A percentile compares a stretch with the other conserved stretches of the same genome.
phyloP scores from a whole-genome alignment of 1,139 yeast species.

The Lodderomyces elongisporus region DNA sequence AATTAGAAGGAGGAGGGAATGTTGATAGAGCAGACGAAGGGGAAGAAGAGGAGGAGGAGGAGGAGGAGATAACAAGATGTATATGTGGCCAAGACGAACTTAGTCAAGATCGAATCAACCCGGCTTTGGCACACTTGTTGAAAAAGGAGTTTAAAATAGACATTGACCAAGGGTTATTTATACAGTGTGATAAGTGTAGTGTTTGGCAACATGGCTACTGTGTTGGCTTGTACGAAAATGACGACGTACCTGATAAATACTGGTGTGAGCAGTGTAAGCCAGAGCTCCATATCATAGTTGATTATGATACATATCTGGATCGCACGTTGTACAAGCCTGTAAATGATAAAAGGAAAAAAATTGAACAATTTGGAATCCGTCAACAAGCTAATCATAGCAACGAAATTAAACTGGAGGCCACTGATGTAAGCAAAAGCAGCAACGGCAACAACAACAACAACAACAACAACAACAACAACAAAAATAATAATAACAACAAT shows the following conservation, averaged over 20 bases:
- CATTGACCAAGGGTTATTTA: slow-evolving; percentile 72
- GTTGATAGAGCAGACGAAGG: slow-evolving; percentile 19
- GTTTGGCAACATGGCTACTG: slow-evolving; percentile 99
- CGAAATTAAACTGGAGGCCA: neutral
- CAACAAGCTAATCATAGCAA: neutral
- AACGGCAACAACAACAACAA: neutral
- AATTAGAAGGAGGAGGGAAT: slow-evolving; percentile 6
- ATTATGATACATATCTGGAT: slow-evolving; percentile 20
- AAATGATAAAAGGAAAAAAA: slow-evolving; percentile 42
- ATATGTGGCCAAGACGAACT: slow-evolving; percentile 78
- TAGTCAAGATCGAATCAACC: slow-evolving; percentile 29
- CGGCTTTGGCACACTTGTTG: slow-evolving; percentile 41
- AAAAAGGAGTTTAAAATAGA: slow-evolving; percentile 54
- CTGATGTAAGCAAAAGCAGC: neutral
- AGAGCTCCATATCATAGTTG: slow-evolving; percentile 57
- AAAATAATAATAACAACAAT: neutral
- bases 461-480: neutral
- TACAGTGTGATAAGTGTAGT: slow-evolving; percentile 87
- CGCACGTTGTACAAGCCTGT: slow-evolving; percentile 46
- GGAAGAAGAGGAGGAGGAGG: slow-evolving; percentile 37
- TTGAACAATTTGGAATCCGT: slow-evolving; percentile 24
- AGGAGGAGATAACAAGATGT: slow-evolving; percentile 82
- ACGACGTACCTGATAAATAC: slow-evolving; percentile 82
- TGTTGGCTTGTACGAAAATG: slow-evolving; percentile 72
- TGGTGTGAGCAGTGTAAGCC: slow-evolving; percentile 93